Evolutionary conservation across 2,329 filamentous ascomycete species (phyloP).

Genomic region (Bretziella fagacearum): DNA sequence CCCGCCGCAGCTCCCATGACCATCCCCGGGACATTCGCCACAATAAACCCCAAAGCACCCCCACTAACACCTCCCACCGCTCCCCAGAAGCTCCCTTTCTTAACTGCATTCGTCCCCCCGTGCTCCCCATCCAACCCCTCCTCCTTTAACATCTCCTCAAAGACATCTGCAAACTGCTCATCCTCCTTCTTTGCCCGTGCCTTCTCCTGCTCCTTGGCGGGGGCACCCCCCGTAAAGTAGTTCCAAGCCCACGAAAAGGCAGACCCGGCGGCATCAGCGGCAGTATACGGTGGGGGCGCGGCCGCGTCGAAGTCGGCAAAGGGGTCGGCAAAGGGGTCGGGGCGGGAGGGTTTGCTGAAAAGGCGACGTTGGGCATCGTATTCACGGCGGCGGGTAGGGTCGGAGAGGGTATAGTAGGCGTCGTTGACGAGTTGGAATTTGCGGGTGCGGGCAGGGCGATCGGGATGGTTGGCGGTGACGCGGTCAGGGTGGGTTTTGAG

Average conservation of each 20-base stretch:
- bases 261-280: constrained; percentile 24
- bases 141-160: constrained; percentile 81
- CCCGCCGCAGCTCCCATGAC: constrained; percentile 83
- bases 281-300: background rate
- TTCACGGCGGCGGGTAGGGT: constrained; percentile 56
- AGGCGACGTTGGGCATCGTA: constrained; percentile 53
- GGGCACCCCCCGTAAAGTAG: constrained; percentile 30
- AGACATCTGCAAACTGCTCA: constrained; percentile 72
- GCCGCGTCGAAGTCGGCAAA: constrained; percentile 29
- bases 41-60: constrained; percentile 82
- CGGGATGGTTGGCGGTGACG: constrained; percentile 66
- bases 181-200: constrained; percentile 42
- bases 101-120: background rate
- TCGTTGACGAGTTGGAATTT: constrained; percentile 87
- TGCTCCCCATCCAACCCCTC: constrained; percentile 64
- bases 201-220: constrained; percentile 22
- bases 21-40: constrained; percentile 79
- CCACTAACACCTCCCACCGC: constrained; percentile 73
- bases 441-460: constrained; percentile 64
- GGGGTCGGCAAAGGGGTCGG: constrained; percentile 22
- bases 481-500: constrained; percentile 89
- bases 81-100: constrained; percentile 59
- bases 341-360: constrained; percentile 17
- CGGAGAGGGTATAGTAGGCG: constrained; percentile 81
- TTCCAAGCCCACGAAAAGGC: constrained; percentile 65